Evolutionary conservation across 148 eudicot species (phyloP).

Genomic region (Hydrangea macrophylla): DNA sequence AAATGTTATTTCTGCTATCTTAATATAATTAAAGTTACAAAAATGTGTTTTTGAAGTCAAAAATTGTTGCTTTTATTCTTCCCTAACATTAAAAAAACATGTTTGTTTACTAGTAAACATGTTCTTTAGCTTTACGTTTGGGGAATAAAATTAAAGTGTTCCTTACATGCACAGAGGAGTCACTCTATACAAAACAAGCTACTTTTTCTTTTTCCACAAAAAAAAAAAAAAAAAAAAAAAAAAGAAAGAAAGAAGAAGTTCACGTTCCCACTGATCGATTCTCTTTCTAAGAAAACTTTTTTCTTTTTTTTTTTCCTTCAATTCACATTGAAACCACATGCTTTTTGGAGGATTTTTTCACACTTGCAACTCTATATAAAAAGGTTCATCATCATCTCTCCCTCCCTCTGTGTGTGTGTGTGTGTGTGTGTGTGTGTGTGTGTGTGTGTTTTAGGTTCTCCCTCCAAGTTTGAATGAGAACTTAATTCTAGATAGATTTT

Average conservation of each 20-base stretch:
- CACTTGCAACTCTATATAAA: background rate
- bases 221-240: no score
- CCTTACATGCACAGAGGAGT: background rate
- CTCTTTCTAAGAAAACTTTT: background rate
- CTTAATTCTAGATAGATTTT: no score
- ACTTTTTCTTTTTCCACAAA: background rate
- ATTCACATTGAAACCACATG: background rate
- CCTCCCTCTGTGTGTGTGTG: background rate
- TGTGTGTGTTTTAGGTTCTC: no score
- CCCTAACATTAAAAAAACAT: no score
- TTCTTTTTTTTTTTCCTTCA: background rate
- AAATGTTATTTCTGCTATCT: no score
- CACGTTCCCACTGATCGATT: background rate
- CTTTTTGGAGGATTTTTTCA: background rate
- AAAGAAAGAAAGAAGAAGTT: background rate
- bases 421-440: background rate
- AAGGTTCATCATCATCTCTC: background rate
- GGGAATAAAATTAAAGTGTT: background rate
- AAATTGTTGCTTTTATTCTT: no score
- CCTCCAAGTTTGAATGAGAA: no score
- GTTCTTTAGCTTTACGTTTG: background rate
- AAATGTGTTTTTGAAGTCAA: no score
- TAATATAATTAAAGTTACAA: no score
- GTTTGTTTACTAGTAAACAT: no score
- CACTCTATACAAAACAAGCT: background rate